A percentile compares a stretch with the other conserved stretches of the same genome.
These are phyloP conservation scores for Aspergillus pseudoglaucus DNA, from an alignment of 2,329 filamentous ascomycete species.

Conservation along the genomic window DNA sequence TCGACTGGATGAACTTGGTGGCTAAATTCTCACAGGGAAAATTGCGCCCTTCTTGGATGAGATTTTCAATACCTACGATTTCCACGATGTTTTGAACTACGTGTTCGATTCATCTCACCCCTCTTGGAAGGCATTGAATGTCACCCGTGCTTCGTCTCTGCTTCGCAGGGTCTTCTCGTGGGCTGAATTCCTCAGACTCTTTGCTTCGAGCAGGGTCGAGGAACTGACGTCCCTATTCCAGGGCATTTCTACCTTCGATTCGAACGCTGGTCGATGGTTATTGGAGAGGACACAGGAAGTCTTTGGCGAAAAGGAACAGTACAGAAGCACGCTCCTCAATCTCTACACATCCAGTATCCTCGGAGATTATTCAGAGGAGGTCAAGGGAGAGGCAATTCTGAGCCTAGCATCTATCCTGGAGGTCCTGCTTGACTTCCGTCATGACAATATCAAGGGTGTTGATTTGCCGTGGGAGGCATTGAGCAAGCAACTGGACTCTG, in stretches of 20 bases:
- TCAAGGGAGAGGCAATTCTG: constrained; percentile 24
- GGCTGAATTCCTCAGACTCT: constrained; percentile 20
- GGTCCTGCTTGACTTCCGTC: constrained; percentile 15
- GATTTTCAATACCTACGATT: constrained; percentile 18
- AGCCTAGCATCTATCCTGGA: constrained; percentile 31
- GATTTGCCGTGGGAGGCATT: constrained; percentile 23
- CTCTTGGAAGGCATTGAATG: constrained; percentile 21
- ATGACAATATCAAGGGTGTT: constrained; percentile 13
- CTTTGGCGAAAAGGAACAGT: constrained; percentile 15
- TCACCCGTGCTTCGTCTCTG: constrained; percentile 28
- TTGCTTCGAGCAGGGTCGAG: constrained; percentile 12
- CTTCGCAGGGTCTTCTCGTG: constrained; percentile 30
- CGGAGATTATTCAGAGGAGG: constrained; percentile 15
- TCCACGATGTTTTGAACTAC: constrained; percentile 21
- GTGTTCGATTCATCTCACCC: constrained; percentile 20
- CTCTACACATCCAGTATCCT: constrained; percentile 29
- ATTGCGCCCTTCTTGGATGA: constrained; percentile 14
- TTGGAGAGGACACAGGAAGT: constrained; percentile 23
- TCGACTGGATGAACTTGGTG: background rate
- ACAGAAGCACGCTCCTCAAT: constrained; percentile 17
- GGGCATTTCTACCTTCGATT: constrained; percentile 23
- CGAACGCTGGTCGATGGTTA: constrained; percentile 30
- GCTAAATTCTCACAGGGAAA: constrained; percentile 14
- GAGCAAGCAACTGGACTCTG: constrained; percentile 18
- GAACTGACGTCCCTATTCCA: constrained; percentile 17